A percentile compares a stretch with the other conserved stretches of the same genome.
phyloP scores from a whole-genome alignment of 257 asterid genomes.

The Nicotiana undulata region DNA sequence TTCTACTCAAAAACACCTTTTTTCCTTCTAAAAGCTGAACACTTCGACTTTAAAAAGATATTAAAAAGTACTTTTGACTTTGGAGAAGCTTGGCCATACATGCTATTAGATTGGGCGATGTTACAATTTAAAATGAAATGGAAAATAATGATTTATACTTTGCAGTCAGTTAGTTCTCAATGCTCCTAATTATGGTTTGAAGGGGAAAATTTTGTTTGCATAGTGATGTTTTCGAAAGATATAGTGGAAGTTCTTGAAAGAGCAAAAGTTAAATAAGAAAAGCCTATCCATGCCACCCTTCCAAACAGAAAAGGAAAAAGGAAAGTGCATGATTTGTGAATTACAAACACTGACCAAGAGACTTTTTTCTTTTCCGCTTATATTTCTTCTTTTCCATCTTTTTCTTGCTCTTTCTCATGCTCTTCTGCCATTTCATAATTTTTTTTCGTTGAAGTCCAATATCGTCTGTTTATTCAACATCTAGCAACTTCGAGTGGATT shows the following conservation, averaged over 20 bases:
- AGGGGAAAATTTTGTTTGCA: background rate
- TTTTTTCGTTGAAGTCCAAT: background rate
- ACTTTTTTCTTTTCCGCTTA: background rate
- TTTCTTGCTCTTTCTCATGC: background rate
- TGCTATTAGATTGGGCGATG: background rate
- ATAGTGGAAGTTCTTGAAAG: background rate
- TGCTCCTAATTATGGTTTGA: background rate
- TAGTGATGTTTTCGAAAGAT: background rate
- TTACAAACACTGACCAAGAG: background rate
- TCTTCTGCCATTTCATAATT: background rate
- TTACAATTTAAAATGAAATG: background rate
- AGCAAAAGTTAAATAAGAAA: background rate
- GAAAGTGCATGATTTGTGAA: background rate
- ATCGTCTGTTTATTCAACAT: background rate
- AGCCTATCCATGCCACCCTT: background rate
- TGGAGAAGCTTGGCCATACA: no score
- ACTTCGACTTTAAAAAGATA: no score
- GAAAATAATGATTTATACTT: background rate
- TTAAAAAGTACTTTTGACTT: no score
- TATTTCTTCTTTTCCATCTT: background rate
- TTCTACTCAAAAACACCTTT: no score
- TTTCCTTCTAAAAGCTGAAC: no score
- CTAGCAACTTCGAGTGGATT: background rate
- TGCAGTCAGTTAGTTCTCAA: background rate
- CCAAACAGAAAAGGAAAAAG: background rate